These are phyloP conservation scores for Manihot esculenta DNA, from an alignment of 441 rosid species.

Conservation along the genomic window DNA sequence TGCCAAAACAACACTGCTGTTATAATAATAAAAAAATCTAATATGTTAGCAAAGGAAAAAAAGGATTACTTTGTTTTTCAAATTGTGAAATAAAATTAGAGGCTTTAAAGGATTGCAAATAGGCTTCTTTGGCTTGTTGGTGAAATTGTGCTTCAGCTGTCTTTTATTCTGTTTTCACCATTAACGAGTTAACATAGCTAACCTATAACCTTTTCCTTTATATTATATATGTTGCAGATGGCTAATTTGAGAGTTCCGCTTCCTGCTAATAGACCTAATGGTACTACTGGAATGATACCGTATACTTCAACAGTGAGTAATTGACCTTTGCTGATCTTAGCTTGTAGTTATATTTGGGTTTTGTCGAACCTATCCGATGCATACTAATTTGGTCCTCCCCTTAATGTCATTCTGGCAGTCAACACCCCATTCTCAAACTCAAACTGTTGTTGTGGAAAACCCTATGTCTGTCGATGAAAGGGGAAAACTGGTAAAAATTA, in stretches of 20 bases:
- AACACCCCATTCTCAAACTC: conserved; percentile 60
- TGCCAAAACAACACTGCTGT: background rate
- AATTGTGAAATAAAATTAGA: background rate
- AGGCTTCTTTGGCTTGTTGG: background rate
- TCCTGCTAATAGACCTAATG: conserved; percentile 64
- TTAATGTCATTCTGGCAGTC: conserved; percentile 24
- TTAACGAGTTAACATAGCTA: too few species aligned
- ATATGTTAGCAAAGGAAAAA: background rate
- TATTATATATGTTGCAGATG: conserved; percentile 38
- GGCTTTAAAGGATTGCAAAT: background rate
- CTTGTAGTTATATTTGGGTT: background rate
- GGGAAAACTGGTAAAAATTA: conserved; percentile 74
- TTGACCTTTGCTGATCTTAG: conserved; percentile 8
- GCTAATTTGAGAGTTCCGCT: conserved; percentile 55
- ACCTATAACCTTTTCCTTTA: background rate
- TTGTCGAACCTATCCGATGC: background rate
- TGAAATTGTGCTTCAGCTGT: too few species aligned
- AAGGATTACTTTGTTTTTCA: background rate
- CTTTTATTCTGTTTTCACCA: too few species aligned
- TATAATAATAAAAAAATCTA: background rate
- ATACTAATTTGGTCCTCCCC: conserved; percentile 12
- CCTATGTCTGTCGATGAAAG: conserved; percentile 98
- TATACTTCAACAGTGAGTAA: conserved; percentile 73
- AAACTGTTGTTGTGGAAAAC: conserved; percentile 97
- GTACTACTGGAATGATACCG: conserved; percentile 51